Evolutionary conservation across 1,284 basidiomycete species (phyloP).

Genomic region (Apiotrichum akiyoshidainum): DNA sequence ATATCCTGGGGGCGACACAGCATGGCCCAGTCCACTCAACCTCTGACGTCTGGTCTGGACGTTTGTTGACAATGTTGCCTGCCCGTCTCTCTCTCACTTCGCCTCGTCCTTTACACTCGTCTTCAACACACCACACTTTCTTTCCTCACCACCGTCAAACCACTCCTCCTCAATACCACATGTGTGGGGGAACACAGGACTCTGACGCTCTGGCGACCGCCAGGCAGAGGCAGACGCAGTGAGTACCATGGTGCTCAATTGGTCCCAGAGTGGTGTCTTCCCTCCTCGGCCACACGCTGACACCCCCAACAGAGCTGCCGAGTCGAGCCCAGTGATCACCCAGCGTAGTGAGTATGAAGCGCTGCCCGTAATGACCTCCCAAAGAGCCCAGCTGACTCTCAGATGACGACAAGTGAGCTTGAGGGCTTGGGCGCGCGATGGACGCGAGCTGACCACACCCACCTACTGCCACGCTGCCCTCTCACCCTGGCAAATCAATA

Average conservation of each 20-base stretch:
- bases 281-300: not conserved
- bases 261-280: too few relatives aligned
- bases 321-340: slow-evolving; percentile 34
- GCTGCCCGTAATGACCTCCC: too few relatives aligned
- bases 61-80: too few relatives aligned
- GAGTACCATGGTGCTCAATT: too few relatives aligned
- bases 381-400: not conserved
- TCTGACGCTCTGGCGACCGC: not conserved
- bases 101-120: too few relatives aligned
- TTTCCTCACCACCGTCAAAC: not conserved
- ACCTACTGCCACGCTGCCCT: not conserved
- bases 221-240: not conserved
- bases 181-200: slow-evolving; percentile 2
- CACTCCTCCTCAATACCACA: not conserved
- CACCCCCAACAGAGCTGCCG: slow-evolving; percentile 13
- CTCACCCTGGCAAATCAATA: not conserved
- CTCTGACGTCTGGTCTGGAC: too few relatives aligned
- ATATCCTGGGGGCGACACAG: too few relatives aligned
- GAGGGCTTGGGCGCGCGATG: too few relatives aligned
- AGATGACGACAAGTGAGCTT: slow-evolving; percentile 12
- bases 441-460: not conserved
- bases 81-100: too few relatives aligned
- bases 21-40: too few relatives aligned
- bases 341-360: slow-evolving; percentile 27
- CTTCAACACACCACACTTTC: not conserved